Base-by-base conservation (phyloP, 1,139 yeast species). In the Saccharomyces hybrid region DNA sequence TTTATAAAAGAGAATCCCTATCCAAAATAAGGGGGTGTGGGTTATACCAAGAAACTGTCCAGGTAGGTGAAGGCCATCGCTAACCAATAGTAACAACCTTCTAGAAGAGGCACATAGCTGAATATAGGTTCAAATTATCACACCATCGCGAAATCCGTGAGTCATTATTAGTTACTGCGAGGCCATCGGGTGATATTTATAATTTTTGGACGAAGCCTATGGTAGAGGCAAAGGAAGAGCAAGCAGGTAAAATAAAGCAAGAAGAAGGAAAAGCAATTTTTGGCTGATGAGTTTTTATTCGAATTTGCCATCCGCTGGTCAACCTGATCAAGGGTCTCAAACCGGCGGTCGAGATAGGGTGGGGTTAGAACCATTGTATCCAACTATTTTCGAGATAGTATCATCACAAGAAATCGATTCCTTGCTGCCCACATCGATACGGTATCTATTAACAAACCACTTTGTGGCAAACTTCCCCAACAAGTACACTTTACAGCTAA, bases 371-470 rank as follows among this genome's bases (percentile, higher is more conserved):
- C 55, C 63, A 4, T 46, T 61, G 8, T 58, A 60, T 34, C 71
- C 71, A 3, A 68, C 70, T 1, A 52, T 68, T 7, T 68, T 66
- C 54, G 72, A 68, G 53, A 78, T 91, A 54, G 76, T 89, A 27
- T 88, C 97, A 0, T 81, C 96, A 0, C 78, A 80, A 57, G 96
- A 93, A 71, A 77, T 93, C 31, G 90, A 88, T 58, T 76, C 80
- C 4, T 75, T 93, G 54, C 74, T 93, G 44, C 84, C 95, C 0
- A 97, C 97, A 0, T 88, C 97, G 0, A 70, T 90, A 42, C 73
- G 96, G 54, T 91, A 85, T 68, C 78, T 93, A 7, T 70, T 93
- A 30, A 90, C 88, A 2, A 88, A 88, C 66, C 88, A 88, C 70
- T 62, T 66, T 66, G 88, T 97, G 1, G 84, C 84, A 59, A 76